Conservation (phyloP, 192 early-diverging fungal genomes). For the Umbelopsis isabellina region DNA sequence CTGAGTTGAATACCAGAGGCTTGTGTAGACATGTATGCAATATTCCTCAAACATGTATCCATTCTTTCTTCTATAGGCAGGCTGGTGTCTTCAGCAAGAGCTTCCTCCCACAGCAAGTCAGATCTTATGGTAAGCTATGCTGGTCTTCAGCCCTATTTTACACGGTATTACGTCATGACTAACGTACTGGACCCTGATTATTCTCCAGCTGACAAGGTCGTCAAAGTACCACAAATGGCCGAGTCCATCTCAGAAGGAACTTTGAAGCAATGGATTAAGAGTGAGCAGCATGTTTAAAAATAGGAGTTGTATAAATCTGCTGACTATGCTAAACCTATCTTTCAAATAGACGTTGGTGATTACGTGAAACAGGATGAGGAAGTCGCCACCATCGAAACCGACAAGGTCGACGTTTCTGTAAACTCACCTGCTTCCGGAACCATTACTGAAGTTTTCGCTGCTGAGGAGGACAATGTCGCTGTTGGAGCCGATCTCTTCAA, state of each 20-base stretch:
- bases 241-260: constrained; percentile 99
- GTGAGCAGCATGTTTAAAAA: constrained; percentile 51
- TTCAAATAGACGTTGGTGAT: constrained; percentile 85
- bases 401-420: constrained; percentile 98
- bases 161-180: not conserved
- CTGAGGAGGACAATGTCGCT: constrained; percentile 27
- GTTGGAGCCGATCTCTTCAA: constrained; percentile 91
- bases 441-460: constrained; percentile 57
- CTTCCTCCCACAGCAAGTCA: constrained; percentile 26
- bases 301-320: not conserved
- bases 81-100: constrained; percentile 5
- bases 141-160: not conserved
- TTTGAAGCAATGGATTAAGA: constrained; percentile 93
- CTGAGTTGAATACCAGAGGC: no score
- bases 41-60: not conserved
- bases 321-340: not conserved
- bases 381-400: constrained; percentile 97
- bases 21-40: not conserved
- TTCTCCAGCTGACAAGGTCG: constrained; percentile 74
- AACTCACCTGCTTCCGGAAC: constrained; percentile 93
- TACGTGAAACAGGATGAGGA: constrained; percentile 94
- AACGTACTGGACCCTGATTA: not conserved
- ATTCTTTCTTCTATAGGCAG: constrained; percentile 17
- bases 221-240: constrained; percentile 96
- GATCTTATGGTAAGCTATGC: constrained; percentile 32